Conservation (phyloP, 1,284 basidiomycete species). For the Microbotryomycetes sp. region DNA sequence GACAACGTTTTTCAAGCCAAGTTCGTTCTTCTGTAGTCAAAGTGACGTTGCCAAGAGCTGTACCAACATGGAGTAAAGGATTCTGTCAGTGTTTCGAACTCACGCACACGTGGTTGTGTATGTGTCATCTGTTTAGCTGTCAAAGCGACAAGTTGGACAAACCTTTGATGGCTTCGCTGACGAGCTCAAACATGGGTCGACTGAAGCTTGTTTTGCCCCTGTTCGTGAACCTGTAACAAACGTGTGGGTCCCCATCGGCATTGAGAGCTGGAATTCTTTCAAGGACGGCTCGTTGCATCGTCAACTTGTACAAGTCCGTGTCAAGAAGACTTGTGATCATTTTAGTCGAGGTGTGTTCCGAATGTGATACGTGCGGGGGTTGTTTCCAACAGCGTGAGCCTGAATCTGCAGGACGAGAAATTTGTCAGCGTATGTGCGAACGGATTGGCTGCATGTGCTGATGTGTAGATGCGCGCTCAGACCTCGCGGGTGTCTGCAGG, state of each 20-base stretch:
- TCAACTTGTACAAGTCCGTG: conserved; percentile 96
- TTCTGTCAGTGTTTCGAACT: not conserved
- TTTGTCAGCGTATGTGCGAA: too few species aligned
- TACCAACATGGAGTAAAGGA: not conserved
- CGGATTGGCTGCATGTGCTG: too few species aligned
- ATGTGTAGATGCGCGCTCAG: too few species aligned
- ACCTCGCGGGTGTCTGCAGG: too few species aligned
- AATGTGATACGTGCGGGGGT: too few species aligned
- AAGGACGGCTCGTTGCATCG: conserved; percentile 92
- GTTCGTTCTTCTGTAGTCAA: conserved; percentile 59
- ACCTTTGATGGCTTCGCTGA: conserved; percentile 63
- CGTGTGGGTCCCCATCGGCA: conserved; percentile 40
- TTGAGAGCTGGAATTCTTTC: conserved; percentile 66
- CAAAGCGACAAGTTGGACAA: conserved; percentile 41
- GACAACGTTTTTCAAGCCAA: conserved; percentile 65
- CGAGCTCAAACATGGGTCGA: conserved; percentile 59
- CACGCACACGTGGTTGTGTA: not conserved
- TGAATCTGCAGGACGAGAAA: too few species aligned
- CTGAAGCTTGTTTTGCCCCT: conserved; percentile 70
- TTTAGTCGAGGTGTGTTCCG: not conserved
- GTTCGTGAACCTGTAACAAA: conserved; percentile 79
- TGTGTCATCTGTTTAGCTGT: not conserved
- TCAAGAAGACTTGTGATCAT: conserved; percentile 56
- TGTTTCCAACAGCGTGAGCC: too few species aligned
- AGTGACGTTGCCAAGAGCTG: conserved; percentile 61